Percentiles rank a stretch among this genome's conserved stretches.
Conservation (phyloP, 1,284 basidiomycete genomes). For the Volvariella volvacea region DNA sequence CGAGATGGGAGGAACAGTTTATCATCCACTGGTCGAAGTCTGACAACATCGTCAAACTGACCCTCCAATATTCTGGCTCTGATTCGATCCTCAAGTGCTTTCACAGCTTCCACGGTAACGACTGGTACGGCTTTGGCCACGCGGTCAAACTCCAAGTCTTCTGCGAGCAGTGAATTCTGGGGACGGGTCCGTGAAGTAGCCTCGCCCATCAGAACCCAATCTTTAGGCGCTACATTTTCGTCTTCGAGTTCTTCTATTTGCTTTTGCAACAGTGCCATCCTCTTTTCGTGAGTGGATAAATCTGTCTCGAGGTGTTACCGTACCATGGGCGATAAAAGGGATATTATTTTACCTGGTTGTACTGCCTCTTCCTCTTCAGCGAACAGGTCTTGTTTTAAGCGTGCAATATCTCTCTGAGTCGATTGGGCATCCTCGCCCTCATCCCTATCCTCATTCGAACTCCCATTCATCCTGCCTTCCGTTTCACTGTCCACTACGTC, state of each 20-base stretch:
- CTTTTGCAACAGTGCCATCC: constrained; percentile 50
- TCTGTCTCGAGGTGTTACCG: constrained; percentile 19
- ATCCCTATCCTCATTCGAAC: constrained; percentile 17
- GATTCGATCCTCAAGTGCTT: constrained; percentile 85
- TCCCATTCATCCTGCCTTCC: constrained; percentile 16
- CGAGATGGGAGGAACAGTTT: constrained; percentile 89
- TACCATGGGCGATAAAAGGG: neutral
- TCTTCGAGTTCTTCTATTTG: constrained; percentile 69
- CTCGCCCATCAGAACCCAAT: constrained; percentile 93
- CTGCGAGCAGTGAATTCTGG: constrained; percentile 87
- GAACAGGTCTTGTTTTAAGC: constrained; percentile 63
- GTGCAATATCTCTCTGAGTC: constrained; percentile 31
- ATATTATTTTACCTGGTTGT: constrained; percentile 26
- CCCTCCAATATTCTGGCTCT: constrained; percentile 85
- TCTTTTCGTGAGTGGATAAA: constrained; percentile 58
- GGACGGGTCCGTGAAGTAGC: constrained; percentile 79
- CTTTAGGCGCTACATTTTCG: constrained; percentile 67
- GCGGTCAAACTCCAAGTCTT: constrained; percentile 94
- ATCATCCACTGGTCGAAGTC: constrained; percentile 72
- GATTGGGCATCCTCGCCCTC: constrained; percentile 17
- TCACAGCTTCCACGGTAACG: constrained; percentile 85
- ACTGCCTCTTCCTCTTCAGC: constrained; percentile 47
- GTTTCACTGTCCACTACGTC: constrained; percentile 21
- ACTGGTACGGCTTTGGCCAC: constrained; percentile 83
- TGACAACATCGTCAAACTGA: constrained; percentile 89